phyloP scores from a whole-genome alignment of 2,329 filamentous ascomycete species.

The Chaetomiaceae sp. region DNA sequence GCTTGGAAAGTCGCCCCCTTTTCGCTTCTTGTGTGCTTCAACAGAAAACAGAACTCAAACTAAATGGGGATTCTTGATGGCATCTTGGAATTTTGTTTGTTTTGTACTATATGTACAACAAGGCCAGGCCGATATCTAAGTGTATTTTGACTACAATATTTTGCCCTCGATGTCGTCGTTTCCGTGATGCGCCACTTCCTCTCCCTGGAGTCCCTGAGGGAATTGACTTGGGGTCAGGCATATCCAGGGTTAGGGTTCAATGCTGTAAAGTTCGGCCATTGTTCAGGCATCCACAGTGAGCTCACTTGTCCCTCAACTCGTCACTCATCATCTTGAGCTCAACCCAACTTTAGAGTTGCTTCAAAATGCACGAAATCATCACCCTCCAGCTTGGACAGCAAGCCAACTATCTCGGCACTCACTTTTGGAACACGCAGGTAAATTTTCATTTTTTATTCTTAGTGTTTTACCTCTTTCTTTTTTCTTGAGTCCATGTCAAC shows the following conservation, averaged over 20 bases:
- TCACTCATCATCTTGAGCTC: background rate
- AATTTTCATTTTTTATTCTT: slow-evolving; percentile 9
- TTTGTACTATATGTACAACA: background rate
- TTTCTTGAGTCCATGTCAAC: background rate
- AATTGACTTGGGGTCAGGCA: background rate
- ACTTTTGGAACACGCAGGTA: slow-evolving; percentile 96
- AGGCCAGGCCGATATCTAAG: background rate
- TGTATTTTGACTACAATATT: too few species aligned
- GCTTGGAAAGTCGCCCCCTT: background rate
- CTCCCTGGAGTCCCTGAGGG: too few species aligned
- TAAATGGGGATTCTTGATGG: too few species aligned
- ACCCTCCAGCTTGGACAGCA: slow-evolving; percentile 90
- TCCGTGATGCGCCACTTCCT: too few species aligned
- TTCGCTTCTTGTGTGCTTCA: slow-evolving; percentile 2
- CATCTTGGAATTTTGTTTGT: background rate
- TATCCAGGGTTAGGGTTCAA: slow-evolving; percentile 11
- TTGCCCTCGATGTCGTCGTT: too few species aligned
- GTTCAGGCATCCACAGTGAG: background rate
- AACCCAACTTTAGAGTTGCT: background rate
- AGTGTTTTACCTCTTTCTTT: background rate
- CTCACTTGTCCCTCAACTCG: background rate
- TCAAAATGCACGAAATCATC: slow-evolving; percentile 83
- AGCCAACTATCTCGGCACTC: slow-evolving; percentile 88
- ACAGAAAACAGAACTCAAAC: background rate
- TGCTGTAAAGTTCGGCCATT: background rate